Conservation (phyloP, 495 filamentous ascomycete species). For the Amorphotheca resinae region DNA sequence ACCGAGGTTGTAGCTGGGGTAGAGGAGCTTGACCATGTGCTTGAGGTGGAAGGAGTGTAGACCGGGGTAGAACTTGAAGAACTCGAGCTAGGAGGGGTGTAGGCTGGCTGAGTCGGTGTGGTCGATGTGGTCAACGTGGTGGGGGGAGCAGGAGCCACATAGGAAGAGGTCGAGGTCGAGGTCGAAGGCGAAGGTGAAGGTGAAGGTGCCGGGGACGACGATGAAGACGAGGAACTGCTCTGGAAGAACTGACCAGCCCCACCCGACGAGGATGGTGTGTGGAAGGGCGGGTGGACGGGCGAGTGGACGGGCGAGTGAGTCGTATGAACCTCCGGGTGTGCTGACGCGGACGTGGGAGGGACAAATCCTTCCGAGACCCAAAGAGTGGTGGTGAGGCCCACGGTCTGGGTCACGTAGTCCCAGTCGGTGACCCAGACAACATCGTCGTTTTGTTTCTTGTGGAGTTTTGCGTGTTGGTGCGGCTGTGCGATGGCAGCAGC, state of each 20-base stretch:
- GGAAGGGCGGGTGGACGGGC: slow-evolving; percentile 20
- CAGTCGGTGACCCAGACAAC: slow-evolving; percentile 30
- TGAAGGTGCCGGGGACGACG: slow-evolving; percentile 2
- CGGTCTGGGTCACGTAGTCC: slow-evolving; percentile 24
- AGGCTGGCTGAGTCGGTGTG: neutral
- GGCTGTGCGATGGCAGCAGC: slow-evolving; percentile 32
- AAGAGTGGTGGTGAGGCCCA: slow-evolving; percentile 29
- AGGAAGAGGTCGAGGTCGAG: slow-evolving; percentile 12
- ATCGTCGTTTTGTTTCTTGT: slow-evolving; percentile 22
- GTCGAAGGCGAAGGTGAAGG: slow-evolving; percentile 12
- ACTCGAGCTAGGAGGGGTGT: neutral
- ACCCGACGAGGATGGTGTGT: slow-evolving; percentile 10
- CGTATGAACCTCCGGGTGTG: too few species aligned
- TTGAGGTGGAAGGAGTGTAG: neutral
- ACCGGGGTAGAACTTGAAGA: neutral
- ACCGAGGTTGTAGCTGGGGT: neutral
- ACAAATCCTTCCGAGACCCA: slow-evolving; percentile 18
- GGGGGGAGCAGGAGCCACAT: slow-evolving; percentile 5
- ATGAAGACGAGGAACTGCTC: slow-evolving; percentile 7
- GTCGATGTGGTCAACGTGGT: neutral
- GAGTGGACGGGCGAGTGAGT: slow-evolving; percentile 28
- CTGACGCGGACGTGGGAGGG: slow-evolving; percentile 16
- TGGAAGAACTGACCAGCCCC: slow-evolving; percentile 31
- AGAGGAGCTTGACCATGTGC: neutral
- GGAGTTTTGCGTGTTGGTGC: slow-evolving; percentile 29